A percentile compares a stretch with the other conserved stretches of the same genome.
Evolutionary conservation across 108 stramenopile genomes (phyloP).

Genomic region (Mayamaea pseudoterrestris): DNA sequence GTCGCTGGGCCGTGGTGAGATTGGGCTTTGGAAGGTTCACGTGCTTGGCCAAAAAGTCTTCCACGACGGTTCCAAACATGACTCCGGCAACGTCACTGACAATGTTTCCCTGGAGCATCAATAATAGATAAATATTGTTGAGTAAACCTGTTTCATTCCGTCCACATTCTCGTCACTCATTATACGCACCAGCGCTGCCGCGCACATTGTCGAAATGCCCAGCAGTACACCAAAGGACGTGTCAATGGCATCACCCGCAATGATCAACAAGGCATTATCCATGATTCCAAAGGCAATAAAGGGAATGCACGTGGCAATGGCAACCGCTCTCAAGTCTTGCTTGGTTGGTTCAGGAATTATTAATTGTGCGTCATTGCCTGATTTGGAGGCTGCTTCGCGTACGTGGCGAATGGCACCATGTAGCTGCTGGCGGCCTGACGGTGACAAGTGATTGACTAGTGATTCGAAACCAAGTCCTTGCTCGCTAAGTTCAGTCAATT

Average conservation of each 20-base stretch:
- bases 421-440: too few relatives aligned
- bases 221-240: conserved; percentile 65
- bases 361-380: too few relatives aligned
- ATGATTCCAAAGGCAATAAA: conserved; percentile 93
- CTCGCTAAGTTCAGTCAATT: too few relatives aligned
- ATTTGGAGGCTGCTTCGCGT: neutral
- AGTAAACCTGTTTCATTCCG: too few relatives aligned
- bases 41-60: conserved; percentile 48
- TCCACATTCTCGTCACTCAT: too few relatives aligned
- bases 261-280: conserved; percentile 92
- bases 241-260: conserved; percentile 94
- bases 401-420: too few relatives aligned
- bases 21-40: conserved; percentile 45
- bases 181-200: conserved; percentile 91
- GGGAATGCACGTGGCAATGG: conserved; percentile 55
- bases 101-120: too few relatives aligned
- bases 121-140: too few relatives aligned
- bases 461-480: too few relatives aligned
- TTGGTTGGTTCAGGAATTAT: conserved; percentile 55
- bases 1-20: conserved; percentile 68
- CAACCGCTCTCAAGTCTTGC: conserved; percentile 34
- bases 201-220: conserved; percentile 92
- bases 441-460: too few relatives aligned
- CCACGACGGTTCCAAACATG: conserved; percentile 78
- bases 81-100: conserved; percentile 86